Evolutionary conservation across 2,329 filamentous ascomycete species (phyloP).

Genomic region (Cyclaneusma minus): DNA sequence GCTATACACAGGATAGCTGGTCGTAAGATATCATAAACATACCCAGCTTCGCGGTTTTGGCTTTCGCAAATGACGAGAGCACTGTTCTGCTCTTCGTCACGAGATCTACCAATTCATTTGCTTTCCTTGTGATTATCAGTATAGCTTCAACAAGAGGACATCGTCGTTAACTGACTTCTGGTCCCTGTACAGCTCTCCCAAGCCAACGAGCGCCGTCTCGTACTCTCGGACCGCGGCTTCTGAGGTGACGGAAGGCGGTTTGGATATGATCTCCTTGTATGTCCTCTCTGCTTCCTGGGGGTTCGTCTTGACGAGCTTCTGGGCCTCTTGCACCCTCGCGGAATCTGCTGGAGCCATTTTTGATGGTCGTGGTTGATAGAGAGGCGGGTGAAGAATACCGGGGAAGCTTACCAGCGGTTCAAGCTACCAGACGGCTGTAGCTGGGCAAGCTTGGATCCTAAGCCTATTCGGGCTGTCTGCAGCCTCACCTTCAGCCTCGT

Average conservation of each 20-base stretch:
- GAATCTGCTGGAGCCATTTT: conserved; percentile 43
- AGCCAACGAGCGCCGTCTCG: conserved; percentile 70
- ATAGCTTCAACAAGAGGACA: conserved; percentile 3
- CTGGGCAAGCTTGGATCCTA: no score
- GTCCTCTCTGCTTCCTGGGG: conserved; percentile 71
- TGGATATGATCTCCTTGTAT: conserved; percentile 81
- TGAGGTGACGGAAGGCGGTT: conserved; percentile 65
- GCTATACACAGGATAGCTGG: no score
- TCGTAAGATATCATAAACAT: conserved; percentile 24
- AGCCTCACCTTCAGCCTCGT: no score
- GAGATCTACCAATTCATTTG: conserved; percentile 74
- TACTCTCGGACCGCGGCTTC: conserved; percentile 85
- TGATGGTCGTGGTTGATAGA: conserved; percentile 6
- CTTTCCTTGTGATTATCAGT: conserved; percentile 39
- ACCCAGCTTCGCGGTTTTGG: conserved; percentile 97
- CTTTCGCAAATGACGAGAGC: conserved; percentile 93
- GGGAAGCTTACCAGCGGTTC: no score
- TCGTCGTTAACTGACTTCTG: conserved; percentile 44
- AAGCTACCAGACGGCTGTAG: no score
- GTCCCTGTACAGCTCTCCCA: conserved; percentile 88
- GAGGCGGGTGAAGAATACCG: no score
- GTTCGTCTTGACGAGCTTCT: conserved; percentile 66
- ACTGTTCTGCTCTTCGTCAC: conserved; percentile 82
- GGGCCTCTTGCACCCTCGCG: conserved; percentile 69
- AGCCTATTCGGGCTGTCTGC: no score